These are phyloP conservation scores for Barnettozyma siamensis DNA, from an alignment of 805 yeast genomes.

Conservation along the genomic window DNA sequence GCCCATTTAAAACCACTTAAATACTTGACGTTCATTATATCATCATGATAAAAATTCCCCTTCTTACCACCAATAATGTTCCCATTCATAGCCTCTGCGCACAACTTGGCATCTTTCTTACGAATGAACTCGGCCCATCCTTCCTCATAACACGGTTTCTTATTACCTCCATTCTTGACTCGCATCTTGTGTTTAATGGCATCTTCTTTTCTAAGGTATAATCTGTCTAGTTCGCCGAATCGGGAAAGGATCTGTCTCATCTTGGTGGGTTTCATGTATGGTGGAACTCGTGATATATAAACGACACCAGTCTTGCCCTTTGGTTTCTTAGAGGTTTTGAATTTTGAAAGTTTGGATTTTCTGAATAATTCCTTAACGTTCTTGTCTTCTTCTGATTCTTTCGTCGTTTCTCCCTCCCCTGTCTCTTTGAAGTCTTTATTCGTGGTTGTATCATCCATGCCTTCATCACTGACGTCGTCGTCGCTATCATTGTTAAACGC, in stretches of 20 bases:
- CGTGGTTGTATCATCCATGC: no score
- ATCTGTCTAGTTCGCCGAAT: slow-evolving; percentile 84
- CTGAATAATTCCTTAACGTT: slow-evolving; percentile 42
- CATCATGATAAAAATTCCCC: slow-evolving; percentile 87
- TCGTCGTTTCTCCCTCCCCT: no score
- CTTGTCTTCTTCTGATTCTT: slow-evolving; percentile 18
- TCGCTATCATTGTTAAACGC: no score
- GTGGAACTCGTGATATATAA: slow-evolving; percentile 88
- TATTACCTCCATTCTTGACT: slow-evolving; percentile 86
- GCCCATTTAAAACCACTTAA: slow-evolving; percentile 92
- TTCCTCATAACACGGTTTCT: slow-evolving; percentile 79
- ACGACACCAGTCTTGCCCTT: slow-evolving; percentile 80
- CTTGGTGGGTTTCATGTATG: slow-evolving; percentile 94
- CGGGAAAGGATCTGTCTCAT: slow-evolving; percentile 72
- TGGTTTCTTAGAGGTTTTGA: slow-evolving; percentile 46
- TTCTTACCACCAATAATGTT: slow-evolving; percentile 90
- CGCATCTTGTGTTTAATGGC: slow-evolving; percentile 56
- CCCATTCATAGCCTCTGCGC: slow-evolving; percentile 83
- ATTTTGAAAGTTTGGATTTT: slow-evolving; percentile 48
- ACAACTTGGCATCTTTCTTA: slow-evolving; percentile 82
- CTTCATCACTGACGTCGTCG: no score
- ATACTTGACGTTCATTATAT: slow-evolving; percentile 85
- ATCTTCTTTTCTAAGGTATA: slow-evolving; percentile 85
- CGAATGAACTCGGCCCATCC: slow-evolving; percentile 94
- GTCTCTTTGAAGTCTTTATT: no score